A percentile compares a stretch with the other conserved stretches of the same genome.
Conservation (phyloP, 768 basidiomycete species). For the Collybia mongolica region DNA sequence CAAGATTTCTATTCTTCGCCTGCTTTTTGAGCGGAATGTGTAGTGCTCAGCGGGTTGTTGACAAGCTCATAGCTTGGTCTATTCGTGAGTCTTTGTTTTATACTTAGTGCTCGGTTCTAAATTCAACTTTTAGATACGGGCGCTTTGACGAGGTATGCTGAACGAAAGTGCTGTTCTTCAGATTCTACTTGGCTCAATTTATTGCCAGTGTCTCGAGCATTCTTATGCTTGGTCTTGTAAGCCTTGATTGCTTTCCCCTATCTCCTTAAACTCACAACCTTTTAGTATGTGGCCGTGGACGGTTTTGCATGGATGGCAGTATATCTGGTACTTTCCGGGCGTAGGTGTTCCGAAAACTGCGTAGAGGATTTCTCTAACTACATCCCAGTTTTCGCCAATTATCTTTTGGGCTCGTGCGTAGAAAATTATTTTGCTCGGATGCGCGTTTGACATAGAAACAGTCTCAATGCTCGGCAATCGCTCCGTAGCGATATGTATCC, state of each 20-base stretch:
- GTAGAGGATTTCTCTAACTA: neutral
- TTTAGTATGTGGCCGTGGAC: constrained; percentile 3
- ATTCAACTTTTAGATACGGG: constrained; percentile 9
- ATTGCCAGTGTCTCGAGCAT: constrained; percentile 5
- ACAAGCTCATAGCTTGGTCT: constrained; percentile 11
- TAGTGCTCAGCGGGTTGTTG: constrained; percentile 8
- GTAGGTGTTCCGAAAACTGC: neutral
- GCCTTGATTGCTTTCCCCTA: neutral
- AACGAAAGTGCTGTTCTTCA: neutral
- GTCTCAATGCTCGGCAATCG: constrained; percentile 6
- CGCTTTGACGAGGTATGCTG: constrained; percentile 9
- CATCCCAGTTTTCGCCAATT: constrained; percentile 9
- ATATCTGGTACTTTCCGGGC: constrained; percentile 4
- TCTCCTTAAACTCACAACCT: neutral
- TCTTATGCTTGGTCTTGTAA: constrained; percentile 9
- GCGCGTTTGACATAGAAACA: neutral
- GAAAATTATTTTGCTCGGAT: neutral
- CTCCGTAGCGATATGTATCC: constrained; percentile 10
- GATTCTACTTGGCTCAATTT: neutral
- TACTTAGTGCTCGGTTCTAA: neutral
- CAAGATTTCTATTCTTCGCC: neutral
- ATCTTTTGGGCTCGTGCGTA: constrained; percentile 9
- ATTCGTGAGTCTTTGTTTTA: constrained; percentile 8
- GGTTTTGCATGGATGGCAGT: constrained; percentile 12
- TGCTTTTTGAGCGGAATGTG: neutral